Percentiles rank a stretch among this genome's conserved stretches.
These are phyloP conservation scores for Metschnikowia rubicola DNA, from an alignment of 805 yeast species.

Conservation along the genomic window DNA sequence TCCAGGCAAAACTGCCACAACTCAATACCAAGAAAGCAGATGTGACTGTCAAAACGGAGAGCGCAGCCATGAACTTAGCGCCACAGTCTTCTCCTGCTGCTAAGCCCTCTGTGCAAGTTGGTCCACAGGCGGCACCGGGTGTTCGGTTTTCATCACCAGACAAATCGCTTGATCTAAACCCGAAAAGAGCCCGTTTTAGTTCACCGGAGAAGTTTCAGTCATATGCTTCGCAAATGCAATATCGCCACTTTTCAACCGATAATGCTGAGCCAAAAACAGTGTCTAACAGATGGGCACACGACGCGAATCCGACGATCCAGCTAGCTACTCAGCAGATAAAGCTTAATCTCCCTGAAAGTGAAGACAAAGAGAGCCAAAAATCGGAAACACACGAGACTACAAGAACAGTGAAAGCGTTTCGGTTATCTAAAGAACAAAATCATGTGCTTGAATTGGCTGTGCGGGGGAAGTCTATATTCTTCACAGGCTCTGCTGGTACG, in stretches of 20 bases:
- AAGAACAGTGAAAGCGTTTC: conserved; percentile 35
- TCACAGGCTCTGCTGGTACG: conserved; percentile 86
- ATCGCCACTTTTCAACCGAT: conserved; percentile 9
- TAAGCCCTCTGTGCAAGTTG: too few species aligned
- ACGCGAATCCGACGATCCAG: conserved; percentile 24
- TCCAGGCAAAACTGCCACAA: neutral
- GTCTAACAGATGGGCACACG: neutral
- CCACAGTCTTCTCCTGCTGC: too few species aligned
- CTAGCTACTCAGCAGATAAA: conserved; percentile 23
- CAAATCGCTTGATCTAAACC: neutral
- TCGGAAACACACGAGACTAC: neutral
- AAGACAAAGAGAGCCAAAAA: neutral
- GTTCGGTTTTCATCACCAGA: neutral
- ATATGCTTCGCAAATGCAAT: conserved; percentile 12
- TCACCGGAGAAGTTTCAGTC: conserved; percentile 9
- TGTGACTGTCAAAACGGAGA: neutral
- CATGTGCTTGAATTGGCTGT: conserved; percentile 62
- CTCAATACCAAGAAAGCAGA: neutral
- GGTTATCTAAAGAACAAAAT: conserved; percentile 55
- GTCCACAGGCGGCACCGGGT: neutral
- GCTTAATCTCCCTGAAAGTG: neutral
- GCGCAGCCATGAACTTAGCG: too few species aligned
- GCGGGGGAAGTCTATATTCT: conserved; percentile 54
- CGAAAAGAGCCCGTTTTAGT: conserved; percentile 1
- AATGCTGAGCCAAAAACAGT: neutral